Base-by-base conservation (phyloP, 441 rosid genomes). In the Gossypium gossypioides region DNA sequence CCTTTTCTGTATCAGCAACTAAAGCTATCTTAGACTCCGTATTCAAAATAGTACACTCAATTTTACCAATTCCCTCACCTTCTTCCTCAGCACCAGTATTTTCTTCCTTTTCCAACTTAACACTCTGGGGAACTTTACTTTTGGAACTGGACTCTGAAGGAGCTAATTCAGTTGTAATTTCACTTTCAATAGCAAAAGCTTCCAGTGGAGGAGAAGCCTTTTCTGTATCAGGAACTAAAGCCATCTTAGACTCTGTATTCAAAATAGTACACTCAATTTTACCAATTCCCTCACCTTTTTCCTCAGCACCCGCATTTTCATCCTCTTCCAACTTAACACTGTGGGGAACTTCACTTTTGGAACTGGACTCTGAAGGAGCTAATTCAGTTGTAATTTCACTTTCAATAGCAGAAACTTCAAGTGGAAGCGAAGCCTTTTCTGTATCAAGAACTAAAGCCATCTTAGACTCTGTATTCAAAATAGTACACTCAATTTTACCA, bases 1-100 rank as follows among this genome's bases (percentile, higher is more conserved):
- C 74, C 4, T 69, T 61, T 50, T 78, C 68, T 72, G 67, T 64
- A 63, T 63, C 40, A 32, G 76, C 70, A 66, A 21, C 66, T 8
- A 52, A 2, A 44, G 54, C 74, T 25, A n/a, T 13, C 60, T 29
- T 72, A 9, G 18, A 54, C 69, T 60, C 69, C 34, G 42, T 22
- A 54, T 56, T 55, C 6, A 69, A 78, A 22, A 75, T 52, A 22
- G 29, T 24, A 68, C 32, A 64, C 42, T 25, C 24, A 37, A 24
- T 32, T 27, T 72, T 15, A 58, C 56, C 82, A 77, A 42, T 55
- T 4, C 25, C 60, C 37, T 34, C 12, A 54, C 75, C 72, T 76
- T 54, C 40, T 48, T 10, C 72, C 24, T 27, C 70, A 34, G 55
- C 69, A 56, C 18, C 67, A 72, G 15, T 68, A 57, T 18, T 32